Conservation (phyloP, 169 alveolate genomes). For the Cryptosporidium sp. region DNA sequence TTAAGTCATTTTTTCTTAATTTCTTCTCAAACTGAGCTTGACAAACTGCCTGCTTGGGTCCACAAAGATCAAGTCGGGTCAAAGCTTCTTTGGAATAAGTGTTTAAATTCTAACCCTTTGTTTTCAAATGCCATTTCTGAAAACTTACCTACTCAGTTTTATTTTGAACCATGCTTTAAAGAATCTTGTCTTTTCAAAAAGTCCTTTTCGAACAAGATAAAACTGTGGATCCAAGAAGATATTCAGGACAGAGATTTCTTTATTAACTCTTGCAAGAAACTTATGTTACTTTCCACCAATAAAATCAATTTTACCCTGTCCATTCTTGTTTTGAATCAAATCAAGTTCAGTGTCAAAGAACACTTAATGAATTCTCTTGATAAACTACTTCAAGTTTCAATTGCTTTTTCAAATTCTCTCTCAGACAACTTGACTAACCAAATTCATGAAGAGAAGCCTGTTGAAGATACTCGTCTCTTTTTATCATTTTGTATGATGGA, state of each 20-base stretch:
- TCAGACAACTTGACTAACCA: background rate
- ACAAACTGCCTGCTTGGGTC: conserved; percentile 24
- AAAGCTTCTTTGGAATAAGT: conserved; percentile 8
- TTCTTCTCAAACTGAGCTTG: background rate
- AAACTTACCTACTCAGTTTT: background rate
- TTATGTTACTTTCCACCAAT: background rate
- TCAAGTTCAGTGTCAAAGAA: background rate
- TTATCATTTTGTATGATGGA: background rate
- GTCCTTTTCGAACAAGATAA: conserved; percentile 1
- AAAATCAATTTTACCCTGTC: conserved; percentile 24
- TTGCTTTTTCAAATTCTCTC: background rate
- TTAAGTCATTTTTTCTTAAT: conserved; percentile 3
- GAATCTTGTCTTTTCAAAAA: conserved; percentile 1
- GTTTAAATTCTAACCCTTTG: background rate
- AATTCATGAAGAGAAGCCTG: background rate
- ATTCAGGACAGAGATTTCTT: conserved; percentile 4
- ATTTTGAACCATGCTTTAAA: conserved; percentile 28
- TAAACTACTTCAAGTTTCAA: background rate
- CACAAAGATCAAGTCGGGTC: background rate
- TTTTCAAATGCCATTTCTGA: background rate
- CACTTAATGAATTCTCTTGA: background rate
- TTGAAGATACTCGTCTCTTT: background rate
- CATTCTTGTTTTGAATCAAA: conserved; percentile 19
- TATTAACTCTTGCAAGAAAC: background rate
- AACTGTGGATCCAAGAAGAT: conserved; percentile 22